phyloP scores from a whole-genome alignment of 139 green algal genomes.

The Closterium sp. region DNA sequence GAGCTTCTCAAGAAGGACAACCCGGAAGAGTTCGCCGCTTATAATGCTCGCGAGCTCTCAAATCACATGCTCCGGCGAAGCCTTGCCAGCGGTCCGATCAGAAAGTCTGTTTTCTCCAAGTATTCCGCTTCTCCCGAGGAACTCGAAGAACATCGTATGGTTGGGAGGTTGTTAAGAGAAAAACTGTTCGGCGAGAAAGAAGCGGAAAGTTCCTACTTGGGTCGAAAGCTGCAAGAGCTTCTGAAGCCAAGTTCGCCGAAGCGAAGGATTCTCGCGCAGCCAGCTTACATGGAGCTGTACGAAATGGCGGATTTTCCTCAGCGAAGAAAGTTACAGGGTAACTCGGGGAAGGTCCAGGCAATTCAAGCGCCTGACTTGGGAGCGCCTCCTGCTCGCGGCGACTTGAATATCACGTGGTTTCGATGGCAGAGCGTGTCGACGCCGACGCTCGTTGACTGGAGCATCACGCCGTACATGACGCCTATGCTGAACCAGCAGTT shows the following conservation, averaged over 20 bases:
- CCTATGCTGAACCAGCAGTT: constrained; percentile 84
- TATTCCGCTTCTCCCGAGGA: background rate
- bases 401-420: background rate
- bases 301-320: background rate
- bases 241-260: background rate
- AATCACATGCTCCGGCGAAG: background rate
- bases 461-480: constrained; percentile 68
- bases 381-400: background rate
- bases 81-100: background rate
- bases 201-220: background rate
- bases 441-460: constrained; percentile 76
- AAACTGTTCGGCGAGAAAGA: background rate
- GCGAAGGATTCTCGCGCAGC: background rate
- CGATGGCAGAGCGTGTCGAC: constrained; percentile 41
- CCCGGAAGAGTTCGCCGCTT: background rate
- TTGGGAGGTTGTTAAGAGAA: background rate
- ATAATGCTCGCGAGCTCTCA: background rate
- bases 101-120: background rate
- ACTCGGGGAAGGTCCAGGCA: background rate
- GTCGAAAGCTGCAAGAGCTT: background rate
- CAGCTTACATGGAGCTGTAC: background rate
- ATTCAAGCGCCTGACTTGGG: background rate
- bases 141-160: background rate
- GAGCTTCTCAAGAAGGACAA: background rate
- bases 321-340: background rate